Evolutionary conservation across 768 basidiomycete genomes (phyloP), one percentile per base, ranked within the genome.

Genomic region (Rhodocollybia butyracea): DNA sequence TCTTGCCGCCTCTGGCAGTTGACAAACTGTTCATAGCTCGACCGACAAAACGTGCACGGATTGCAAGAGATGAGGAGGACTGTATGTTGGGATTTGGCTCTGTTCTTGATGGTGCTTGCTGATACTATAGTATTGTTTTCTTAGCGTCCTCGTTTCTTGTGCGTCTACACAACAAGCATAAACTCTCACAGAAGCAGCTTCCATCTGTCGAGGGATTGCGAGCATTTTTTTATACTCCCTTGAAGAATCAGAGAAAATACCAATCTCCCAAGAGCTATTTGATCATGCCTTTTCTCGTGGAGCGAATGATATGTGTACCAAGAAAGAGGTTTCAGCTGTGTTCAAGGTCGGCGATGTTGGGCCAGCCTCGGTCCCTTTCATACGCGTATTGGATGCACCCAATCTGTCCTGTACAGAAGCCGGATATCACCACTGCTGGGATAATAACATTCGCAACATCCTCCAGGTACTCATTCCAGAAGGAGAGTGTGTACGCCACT

Each of bases 401-500:
- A 10, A 15, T n/a, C 19, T 41, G 39, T 17, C 55, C 13, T 60
- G 54, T 36, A 64, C 62, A 17, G 51, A 61, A 40, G 36, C 24
- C 12, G 36, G 54, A 10, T 66, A 64, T 45, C 32, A 36, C 51
- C 52, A 40, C 22, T 64, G 61, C 38, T 66, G 65, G 67, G 65
- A 68, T 57, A 26, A 31, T 27, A 68, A 68, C 45, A 60, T 68
- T 32, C 59, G 62, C 26, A 21, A 50, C 5, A 46, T 63, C 56
- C 21, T 68, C 27, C 55, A 61, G 54, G 39, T 59, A 15, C 46
- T 66, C n/a, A 43, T 60, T 36, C 60, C 61, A 11, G 10, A 4
- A 32, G 63, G 63, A n/a, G 53, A 36, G 43, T 50, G 38, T 46
- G 62, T 59, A 41, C 66, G 67, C 2, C 51, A 66, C 46, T 60